phyloP scores from a whole-genome alignment of 2,329 filamentous ascomycete species.

The Alternaria tenuissima region DNA sequence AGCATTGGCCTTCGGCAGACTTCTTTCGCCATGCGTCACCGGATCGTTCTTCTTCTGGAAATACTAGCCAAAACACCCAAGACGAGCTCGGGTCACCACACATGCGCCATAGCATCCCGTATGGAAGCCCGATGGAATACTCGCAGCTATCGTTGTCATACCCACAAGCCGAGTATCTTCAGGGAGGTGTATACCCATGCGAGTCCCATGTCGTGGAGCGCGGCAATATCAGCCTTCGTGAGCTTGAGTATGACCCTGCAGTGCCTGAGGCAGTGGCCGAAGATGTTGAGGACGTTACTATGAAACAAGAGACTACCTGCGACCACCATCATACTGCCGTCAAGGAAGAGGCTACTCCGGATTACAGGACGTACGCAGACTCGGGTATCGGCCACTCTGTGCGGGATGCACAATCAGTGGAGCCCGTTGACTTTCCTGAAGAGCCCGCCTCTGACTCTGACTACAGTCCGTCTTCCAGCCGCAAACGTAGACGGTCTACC shows the following conservation, averaged over 20 bases:
- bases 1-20: conserved; percentile 33
- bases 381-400: conserved; percentile 39
- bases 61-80: conserved; percentile 42
- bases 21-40: conserved; percentile 42
- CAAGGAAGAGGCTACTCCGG: conserved; percentile 25
- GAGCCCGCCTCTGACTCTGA: conserved; percentile 48
- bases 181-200: conserved; percentile 20
- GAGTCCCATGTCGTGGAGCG: conserved; percentile 20
- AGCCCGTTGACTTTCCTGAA: conserved; percentile 39
- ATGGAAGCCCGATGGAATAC: conserved; percentile 31
- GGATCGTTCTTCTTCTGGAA: conserved; percentile 45
- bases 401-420: conserved; percentile 49
- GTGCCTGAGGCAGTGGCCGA: conserved; percentile 36
- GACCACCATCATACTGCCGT: conserved; percentile 26
- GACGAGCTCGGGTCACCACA: conserved; percentile 42
- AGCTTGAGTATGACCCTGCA: conserved; percentile 45
- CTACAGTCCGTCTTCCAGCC: conserved; percentile 38
- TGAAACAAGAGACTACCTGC: conserved; percentile 34
- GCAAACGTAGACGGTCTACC: conserved; percentile 39
- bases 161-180: conserved; percentile 24
- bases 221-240: conserved; percentile 39
- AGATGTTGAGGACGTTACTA: conserved; percentile 32
- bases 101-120: conserved; percentile 24
- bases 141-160: conserved; percentile 30
- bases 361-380: conserved; percentile 33